Evolutionary conservation across 192 early-diverging fungal species (phyloP), one percentile per base, ranked within the genome.

Genomic region (Phlyctochytrium planicorne): DNA sequence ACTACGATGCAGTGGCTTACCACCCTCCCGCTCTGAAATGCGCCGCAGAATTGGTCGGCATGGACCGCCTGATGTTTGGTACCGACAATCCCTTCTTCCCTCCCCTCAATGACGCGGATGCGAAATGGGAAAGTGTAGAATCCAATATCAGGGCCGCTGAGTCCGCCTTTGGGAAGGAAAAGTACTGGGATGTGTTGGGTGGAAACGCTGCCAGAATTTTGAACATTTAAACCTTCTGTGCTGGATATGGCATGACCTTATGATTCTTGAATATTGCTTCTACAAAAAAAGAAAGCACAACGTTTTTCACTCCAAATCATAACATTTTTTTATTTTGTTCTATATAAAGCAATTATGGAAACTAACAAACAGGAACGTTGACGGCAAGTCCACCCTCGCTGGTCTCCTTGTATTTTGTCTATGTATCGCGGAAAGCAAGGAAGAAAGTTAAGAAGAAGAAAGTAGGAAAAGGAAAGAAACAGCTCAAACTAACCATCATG

Each of bases 351-450:
- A n/a, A n/a, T n/a, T n/a, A n/a, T n/a, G n/a, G n/a, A n/a, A n/a
- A 57, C 25, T 25, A 79, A 66, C 78, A 79, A 3, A 94, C 61
- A 1, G 93, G 91, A 3, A 95, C 93, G 79, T 94, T 94, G 36
- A 94, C 93, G 3, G 93, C 92, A 33, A 98, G 84, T 30, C 96
- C 96, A 60, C 93, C 96, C 70, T 92, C 91, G 25, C 87, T 90
- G 0, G 96, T 98, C 71, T 98, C 96, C 79, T 98, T 98, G 84
- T 98, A 98, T 78, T 98, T 98, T 56, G 82, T 88, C 87, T 89
- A 87, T 93, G 94, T 94, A 74, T 94, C 93, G 2, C 86, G 74
- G 70, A 91, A 92, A 24, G 12, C 4, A 30, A 59, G 23, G 37
- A n/a, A 35, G 31, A 61, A 62, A 23, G 30, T 14, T 2, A 34